Evolutionary conservation across 306 rosid genomes (phyloP), one percentile per base, ranked within the genome.

Genomic region (Pueraria montana): DNA sequence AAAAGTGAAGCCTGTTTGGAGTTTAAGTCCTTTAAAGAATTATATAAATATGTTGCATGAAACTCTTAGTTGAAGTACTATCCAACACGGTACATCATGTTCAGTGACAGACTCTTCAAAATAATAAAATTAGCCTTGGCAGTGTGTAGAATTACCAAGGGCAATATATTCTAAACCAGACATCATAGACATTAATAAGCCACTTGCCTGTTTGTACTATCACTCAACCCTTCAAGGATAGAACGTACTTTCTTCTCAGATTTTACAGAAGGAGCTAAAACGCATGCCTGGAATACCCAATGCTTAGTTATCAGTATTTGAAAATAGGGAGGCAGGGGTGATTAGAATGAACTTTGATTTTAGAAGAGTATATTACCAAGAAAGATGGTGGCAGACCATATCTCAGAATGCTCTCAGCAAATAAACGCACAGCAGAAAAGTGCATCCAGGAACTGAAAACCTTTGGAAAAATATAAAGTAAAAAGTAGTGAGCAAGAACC

Each of bases 401-500:
- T 94, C 98, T 91, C 82, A 94, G 91, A 81, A 94, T 90, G 88
- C 98, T 94, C 90, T 94, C 98, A 27, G 96, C 83, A 87, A 92
- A 94, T 75, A 90, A 79, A 59, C 94, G 91, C 56, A 93, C 94
- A 20, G 98, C 97, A 84, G 88, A 90, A 68, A 94, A 94, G 89
- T 94, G 98, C 98, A 94, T 94, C 98, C 95, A 93, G 86, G 98
- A 93, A 88, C 91, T 91, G 82, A 94, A 92, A 86, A 94, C 98
- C 98, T 94, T 72, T 64, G 80, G 56, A 55, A 70, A 71, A 65
- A 59, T 52, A 71, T 74, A 74, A 80, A 78, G 61, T 72, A 67
- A 73, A n/a, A 75, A 63, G 66, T n/a, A 36, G 71, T 38, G 24
- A 61, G 65, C 11, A 6, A 84, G 38, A 76, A 78, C 17, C 27